Base-by-base conservation (phyloP, 2,329 filamentous ascomycete genomes). In the Fusarium devonianum region DNA sequence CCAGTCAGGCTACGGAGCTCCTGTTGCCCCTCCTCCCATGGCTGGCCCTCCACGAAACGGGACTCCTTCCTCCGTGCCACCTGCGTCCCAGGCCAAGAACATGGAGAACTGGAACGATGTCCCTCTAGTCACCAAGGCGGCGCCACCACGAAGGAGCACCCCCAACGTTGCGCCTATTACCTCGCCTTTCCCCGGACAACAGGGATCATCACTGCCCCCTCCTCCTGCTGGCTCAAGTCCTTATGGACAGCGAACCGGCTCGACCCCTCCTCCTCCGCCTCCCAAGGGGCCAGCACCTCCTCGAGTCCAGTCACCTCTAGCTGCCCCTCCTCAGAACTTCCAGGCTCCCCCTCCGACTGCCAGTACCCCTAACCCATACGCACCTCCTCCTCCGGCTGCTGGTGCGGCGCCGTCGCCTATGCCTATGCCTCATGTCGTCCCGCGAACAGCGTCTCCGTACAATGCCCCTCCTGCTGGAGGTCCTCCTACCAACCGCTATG, bases 101-200 rank as follows among this genome's bases (percentile, higher is more conserved):
- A 86, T 87, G 56, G 84, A 87, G 19, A 88, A 89, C 63, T 99
- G 94, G 94, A 99, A 99, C 63, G 94, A 99, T 71, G 88, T 95
- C 40, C 94, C 94, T 2, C 82, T 96, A 65, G 89, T 97, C 34
- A 80, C 84, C 34, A 90, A 93, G 75, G 76, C 82, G 22, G 56
- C 63, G 44, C 80, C 88, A n/a, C 81, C 83, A 11, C 85, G 92
- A 60, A 84, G 87, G 67, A 80, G 80, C 34, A 97, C 93, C 1
- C 91, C 92, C 3, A 85, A 80, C 45, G 77, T 84, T 14, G 82
- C 85, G 40, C 78, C 88, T 3, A 84, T 92, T 39, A 84, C 80
- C n/a, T 84, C 89, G 13, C 90, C 91, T 7, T 96, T 94, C 76
- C 81, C 85, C 2, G 83, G 83, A 61, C 85, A 89, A 66, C 79